A percentile compares a stretch with the other conserved stretches of the same genome.
These are phyloP conservation scores for Cercis canadensis DNA, from an alignment of 306 rosid species.

Conservation along the genomic window DNA sequence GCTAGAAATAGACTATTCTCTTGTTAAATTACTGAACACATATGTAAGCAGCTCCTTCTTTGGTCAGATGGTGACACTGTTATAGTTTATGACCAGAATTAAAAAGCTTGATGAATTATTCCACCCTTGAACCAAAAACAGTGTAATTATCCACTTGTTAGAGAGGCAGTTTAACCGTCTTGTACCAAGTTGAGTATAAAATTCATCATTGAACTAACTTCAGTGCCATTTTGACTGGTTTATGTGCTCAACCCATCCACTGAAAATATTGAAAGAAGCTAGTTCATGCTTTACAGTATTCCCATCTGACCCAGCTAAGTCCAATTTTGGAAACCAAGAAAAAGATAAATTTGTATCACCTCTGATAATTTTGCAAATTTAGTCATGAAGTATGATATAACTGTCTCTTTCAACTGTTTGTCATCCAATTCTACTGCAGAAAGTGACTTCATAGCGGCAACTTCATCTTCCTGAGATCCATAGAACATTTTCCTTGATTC, in stretches of 20 bases:
- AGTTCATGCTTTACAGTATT: constrained; percentile 19
- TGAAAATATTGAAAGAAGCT: constrained; percentile 16
- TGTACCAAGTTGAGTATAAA: constrained; percentile 23
- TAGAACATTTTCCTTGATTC: constrained; percentile 53
- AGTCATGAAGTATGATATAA: constrained; percentile 65
- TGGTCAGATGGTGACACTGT: constrained; percentile 15
- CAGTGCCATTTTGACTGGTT: constrained; percentile 28
- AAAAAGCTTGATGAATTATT: constrained; percentile 1
- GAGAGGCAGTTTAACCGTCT: constrained; percentile 31
- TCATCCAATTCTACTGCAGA: constrained; percentile 61
- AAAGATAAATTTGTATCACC: constrained; percentile 55
- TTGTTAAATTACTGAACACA: constrained; percentile 6
- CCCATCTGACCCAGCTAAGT: constrained; percentile 23
- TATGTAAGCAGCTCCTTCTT: constrained; percentile 14
- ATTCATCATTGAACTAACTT: constrained; percentile 16
- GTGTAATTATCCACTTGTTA: constrained; percentile 7
- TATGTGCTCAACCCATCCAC: constrained; percentile 14
- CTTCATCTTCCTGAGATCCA: constrained; percentile 74
- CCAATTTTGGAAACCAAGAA: constrained; percentile 31
- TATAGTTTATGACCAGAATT: constrained; percentile 12
- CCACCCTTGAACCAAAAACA: constrained; percentile 29
- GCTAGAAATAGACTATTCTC: constrained; percentile 15
- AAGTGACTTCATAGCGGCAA: constrained; percentile 63
- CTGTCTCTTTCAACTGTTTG: constrained; percentile 67
- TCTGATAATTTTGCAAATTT: constrained; percentile 73